Percentiles rank a stretch among this genome's conserved stretches.
Conservation (phyloP, 2,329 filamentous ascomycete genomes). For the Ascochyta lentis region DNA sequence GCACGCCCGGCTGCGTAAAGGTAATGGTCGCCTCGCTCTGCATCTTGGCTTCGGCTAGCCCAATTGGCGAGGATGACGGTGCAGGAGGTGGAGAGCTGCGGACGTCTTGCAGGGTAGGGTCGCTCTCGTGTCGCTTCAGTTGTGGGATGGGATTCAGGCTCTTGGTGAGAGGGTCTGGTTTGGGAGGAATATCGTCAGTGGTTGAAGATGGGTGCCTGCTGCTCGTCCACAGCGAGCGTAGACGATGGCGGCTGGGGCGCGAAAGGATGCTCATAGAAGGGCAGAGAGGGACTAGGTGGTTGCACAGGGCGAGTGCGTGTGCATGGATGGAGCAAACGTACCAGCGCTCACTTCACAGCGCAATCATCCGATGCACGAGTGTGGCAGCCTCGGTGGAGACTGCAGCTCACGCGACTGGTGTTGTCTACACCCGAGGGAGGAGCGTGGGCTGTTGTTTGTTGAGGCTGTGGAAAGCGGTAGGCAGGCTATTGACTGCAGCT, state of each 20-base stretch:
- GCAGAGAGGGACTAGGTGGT: conserved; percentile 21
- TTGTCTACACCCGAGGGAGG: neutral
- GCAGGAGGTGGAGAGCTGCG: conserved; percentile 3
- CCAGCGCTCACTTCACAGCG: conserved; percentile 10
- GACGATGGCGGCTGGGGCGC: conserved; percentile 23
- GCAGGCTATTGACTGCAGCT: conserved; percentile 11
- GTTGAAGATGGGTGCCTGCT: conserved; percentile 27
- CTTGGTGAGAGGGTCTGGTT: conserved; percentile 20
- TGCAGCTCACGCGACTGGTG: conserved; percentile 11
- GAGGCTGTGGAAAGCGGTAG: neutral
- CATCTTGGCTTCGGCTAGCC: conserved; percentile 25
- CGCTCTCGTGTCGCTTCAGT: conserved; percentile 25
- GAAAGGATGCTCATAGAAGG: conserved; percentile 28
- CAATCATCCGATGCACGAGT: conserved; percentile 7
- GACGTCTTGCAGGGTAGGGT: conserved; percentile 8
- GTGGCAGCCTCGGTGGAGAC: conserved; percentile 14
- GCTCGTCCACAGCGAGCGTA: conserved; percentile 24
- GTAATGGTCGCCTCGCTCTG: conserved; percentile 60
- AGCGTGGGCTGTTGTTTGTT: conserved; percentile 12
- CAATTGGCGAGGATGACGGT: conserved; percentile 3
- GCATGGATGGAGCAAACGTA: conserved; percentile 14
- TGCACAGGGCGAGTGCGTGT: conserved; percentile 23
- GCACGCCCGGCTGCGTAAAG: conserved; percentile 65
- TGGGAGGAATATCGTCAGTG: conserved; percentile 37
- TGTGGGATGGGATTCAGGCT: conserved; percentile 7